Conservation (phyloP, 2,329 filamentous ascomycete genomes). For the Talaromyces sp. region DNA sequence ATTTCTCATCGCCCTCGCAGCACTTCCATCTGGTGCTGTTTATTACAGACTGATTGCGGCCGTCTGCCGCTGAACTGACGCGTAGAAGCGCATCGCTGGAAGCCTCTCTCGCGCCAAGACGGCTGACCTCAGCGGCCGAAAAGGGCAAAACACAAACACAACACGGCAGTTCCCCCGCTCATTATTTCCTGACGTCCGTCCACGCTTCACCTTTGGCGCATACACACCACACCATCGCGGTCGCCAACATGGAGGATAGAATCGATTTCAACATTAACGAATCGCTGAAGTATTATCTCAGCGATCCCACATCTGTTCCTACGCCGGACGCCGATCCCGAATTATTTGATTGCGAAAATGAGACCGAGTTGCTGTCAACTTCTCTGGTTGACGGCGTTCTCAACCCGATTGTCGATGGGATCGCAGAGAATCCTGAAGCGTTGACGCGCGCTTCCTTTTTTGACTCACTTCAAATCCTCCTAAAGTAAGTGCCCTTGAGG, state of each 20-base stretch:
- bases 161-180: constrained; percentile 5
- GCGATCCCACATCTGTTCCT: constrained; percentile 75
- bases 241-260: constrained; percentile 56
- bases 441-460: constrained; percentile 73
- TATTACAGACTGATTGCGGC: neutral
- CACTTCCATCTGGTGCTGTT: neutral
- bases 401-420: constrained; percentile 86
- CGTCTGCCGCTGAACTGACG: neutral
- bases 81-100: neutral
- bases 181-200: constrained; percentile 2
- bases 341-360: constrained; percentile 86
- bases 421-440: constrained; percentile 87
- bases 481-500: constrained; percentile 79
- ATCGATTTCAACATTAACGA: constrained; percentile 93
- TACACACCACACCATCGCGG: constrained; percentile 12
- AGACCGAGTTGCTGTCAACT: constrained; percentile 75
- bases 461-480: constrained; percentile 88
- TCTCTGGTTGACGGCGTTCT: constrained; percentile 76
- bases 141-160: constrained; percentile 27
- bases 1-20: neutral
- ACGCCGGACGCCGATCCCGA: constrained; percentile 80
- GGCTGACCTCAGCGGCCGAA: constrained; percentile 7
- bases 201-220: constrained; percentile 14
- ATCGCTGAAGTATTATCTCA: constrained; percentile 93
- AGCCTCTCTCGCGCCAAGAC: neutral